Evolutionary conservation across 345 rosid genomes (phyloP), one percentile per base, ranked within the genome.

Genomic region (Garcia nutans): DNA sequence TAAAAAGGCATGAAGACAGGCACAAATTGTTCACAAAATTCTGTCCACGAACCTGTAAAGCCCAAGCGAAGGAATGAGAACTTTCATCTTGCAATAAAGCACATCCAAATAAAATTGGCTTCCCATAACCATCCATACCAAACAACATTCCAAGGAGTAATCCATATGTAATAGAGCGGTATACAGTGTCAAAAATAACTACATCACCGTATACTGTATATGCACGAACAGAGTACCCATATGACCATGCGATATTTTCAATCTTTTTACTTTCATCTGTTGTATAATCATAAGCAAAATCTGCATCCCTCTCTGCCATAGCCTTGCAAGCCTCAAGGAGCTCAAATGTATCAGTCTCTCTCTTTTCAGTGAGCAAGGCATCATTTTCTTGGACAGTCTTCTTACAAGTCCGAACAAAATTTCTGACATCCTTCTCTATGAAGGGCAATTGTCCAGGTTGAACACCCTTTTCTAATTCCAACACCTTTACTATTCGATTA

Each of bases 341-440:
- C 83, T 95, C 97, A 68, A 86, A 59, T 6, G 81, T 79, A 74
- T 92, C 97, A 56, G 81, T 84, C 72, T 92, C 99, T 69, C 92
- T 84, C 78, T 89, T 95, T 76, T 93, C 97, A 19, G 74, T 74
- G 19, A 91, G 93, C 71, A 88, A 73, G 83, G 94, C 97, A 86
- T 92, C 99, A 67, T 86, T 91, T 83, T 93, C 97, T 78, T 89
- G 94, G 82, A 92, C 89, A 31, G 87, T 86, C 85, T 88, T 95
- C 87, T 90, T 95, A 79, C 97, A 89, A 1, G 90, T 87, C 76
- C 96, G 88, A 52, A 95, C 90, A 74, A 94, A 94, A 78, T 95
- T 95, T 54, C 99, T 89, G 71, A 95, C 97, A 80, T 95, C 97
- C 75, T 91, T 95, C 83, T 95, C 97, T 49, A 95, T 90, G 77